Evolutionary conservation across 257 asterid genomes (phyloP), one percentile per base, ranked within the genome.

Genomic region (Nicotiana otophora): DNA sequence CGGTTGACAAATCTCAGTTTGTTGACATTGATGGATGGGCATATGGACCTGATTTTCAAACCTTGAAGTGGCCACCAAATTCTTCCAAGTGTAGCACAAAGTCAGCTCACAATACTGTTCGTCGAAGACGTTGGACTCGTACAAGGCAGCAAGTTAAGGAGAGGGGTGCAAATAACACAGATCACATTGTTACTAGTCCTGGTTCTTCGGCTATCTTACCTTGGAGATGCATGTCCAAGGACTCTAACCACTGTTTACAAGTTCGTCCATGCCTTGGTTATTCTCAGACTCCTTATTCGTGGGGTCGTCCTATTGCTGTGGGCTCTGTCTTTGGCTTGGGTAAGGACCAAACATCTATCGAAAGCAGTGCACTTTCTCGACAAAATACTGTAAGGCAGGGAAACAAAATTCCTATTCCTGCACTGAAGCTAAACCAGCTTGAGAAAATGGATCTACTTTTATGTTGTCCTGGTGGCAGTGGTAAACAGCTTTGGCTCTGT

Each of bases 401-500:
- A 79, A 88, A 67, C 80, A 91, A 85, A 85, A 83, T 87, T 31
- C 88, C 87, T 63, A 80, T 88, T 81, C 84, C 97, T 86, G 94
- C 94, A 55, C 87, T 94, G 89, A 90, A 89, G 88, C 90, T 96
- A 82, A 93, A 91, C 89, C 93, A 87, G 83, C 91, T 96, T 86
- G 99, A 96, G 90, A 96, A 96, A 90, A 92, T 88, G 86, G 98
- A 96, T 87, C 87, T 89, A 77, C 96, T 94, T 78, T 92, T 97
- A 88, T 92, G 97, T 88, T 93, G 98, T 86, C 94, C 95, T 75
- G 89, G 94, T 82, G 86, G 90, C 79, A 85, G 85, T 86, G 98
- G 96, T 70, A 88, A 92, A 86, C 88, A 86, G 70, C 91, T 92
- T 88, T 96, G 99, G 99, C 94, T 94, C 86, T 90, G 96, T 70